Base-by-base conservation (phyloP, 83 land plant species). In the Larix sibirica region DNA sequence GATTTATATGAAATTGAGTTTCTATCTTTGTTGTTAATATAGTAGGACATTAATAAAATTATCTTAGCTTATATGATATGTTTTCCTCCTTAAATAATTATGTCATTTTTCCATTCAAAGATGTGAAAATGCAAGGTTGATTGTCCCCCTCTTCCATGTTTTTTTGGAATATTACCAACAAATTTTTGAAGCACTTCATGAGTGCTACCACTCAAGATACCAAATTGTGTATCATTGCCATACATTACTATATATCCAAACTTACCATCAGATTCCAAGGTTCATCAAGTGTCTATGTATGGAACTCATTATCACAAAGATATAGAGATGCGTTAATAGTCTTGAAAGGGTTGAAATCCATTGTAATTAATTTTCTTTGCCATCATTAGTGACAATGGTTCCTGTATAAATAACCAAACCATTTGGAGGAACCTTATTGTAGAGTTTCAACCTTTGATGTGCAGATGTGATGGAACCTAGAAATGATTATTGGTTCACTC, bases 71-170 rank as follows among this genome's bases (percentile, higher is more conserved):
- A 28, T 28, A 28, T 28, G 28, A 28, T 28, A 28, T 28, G 28
- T 28, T 28, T 0, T 28, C 28, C 85, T 87, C 63, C 89, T 62
- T 12, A 87, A 84, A 70, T 87, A 87, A 63, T 85, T 87, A 69
- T 87, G 87, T 1, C 87, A 80, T 56, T 87, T 87, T 81, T 87
- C 89, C 89, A 87, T 87, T 23, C 89, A 75, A 66, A 87, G 87
- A 47, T 87, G 83, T 38, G 87, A 82, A 81, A 87, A 33, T 87
- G 89, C 28, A 87, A 83, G 31, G 89, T 87, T 33, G 87, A 87
- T 42, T 84, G 87, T 74, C 89, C 89, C 67, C 89, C 89, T 83
- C 89, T 75, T 8, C 89, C 89, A 60, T 87, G 89, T 87, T 87
- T 70, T 40, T 84, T 87, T 6, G 89, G 89, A 58, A 87, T 62